Base-by-base conservation (phyloP, 768 basidiomycete genomes). In the Podaxis sp. region DNA sequence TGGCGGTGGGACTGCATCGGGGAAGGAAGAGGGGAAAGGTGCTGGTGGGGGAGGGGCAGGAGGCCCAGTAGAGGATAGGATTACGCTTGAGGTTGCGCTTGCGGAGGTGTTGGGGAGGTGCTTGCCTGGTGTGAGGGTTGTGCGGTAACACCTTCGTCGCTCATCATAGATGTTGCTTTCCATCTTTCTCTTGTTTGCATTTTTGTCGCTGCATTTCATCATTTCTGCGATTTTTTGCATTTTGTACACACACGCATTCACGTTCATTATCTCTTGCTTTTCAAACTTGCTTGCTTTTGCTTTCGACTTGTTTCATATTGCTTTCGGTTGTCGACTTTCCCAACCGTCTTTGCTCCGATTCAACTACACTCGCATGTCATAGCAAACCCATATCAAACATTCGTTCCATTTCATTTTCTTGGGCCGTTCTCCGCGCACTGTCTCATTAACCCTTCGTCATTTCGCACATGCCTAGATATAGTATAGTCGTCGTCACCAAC, bases 11-110 rank as follows among this genome's bases (percentile, higher is more conserved):
- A 40, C 22, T 38, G 57, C 26, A 12, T 24, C 22, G 24, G 22
- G 49, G 9, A 33, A 40, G 36, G 38, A 11, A 19, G 44, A 17
- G 4, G n/a, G 36, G n/a, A 24, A 39, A 28, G 58, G 39, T 13
- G 48, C 36, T 22, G 12, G 36, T 36, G 40, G 52, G 39, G 19
- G 52, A 30, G 52, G 33, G 59, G 42, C 12, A 36, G 57, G 28
- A 13, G 52, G 26, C 2, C 33, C 33, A 33, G 33, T 33, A 52
- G 59, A 61, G 59, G 59, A 61, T 26, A 61, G 40, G 52, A 61
- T 61, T n/a, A 61, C 59, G 40, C 28, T 61, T 2, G 59, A 61
- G 36, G 59, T 61, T 61, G 59, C 59, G 38, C 59, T 61, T 61
- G 59, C 39, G 26, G 59, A 61, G 36, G 52, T 61, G 8, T 61